Conservation (phyloP, 2,329 filamentous ascomycete species). For the Botrytis galanthina region DNA sequence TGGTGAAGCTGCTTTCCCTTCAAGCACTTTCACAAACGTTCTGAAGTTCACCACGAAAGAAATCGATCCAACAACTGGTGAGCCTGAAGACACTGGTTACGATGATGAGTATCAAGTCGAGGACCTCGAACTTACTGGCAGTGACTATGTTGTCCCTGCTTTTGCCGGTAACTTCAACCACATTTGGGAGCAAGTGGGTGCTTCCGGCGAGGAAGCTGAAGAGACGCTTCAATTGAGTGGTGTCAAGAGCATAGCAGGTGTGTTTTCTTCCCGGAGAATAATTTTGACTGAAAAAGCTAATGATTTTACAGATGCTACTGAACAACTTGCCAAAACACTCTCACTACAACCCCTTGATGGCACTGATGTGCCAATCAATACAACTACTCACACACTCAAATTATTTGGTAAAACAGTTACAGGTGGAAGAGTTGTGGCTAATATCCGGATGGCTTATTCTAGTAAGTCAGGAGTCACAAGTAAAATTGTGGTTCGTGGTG, state of each 20-base stretch:
- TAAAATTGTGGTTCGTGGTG: constrained; percentile 87
- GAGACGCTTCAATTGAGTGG: constrained; percentile 87
- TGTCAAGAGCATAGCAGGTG: constrained; percentile 90
- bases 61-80: constrained; percentile 89
- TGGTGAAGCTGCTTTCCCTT: constrained; percentile 73
- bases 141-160: constrained; percentile 89
- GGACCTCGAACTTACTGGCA: constrained; percentile 84
- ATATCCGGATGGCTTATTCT: constrained; percentile 89
- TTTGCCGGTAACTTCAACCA: constrained; percentile 95
- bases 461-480: constrained; percentile 92
- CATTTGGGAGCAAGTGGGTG: constrained; percentile 90
- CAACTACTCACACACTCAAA: constrained; percentile 91
- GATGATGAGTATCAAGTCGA: constrained; percentile 98
- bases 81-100: constrained; percentile 89
- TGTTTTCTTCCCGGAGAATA: constrained; percentile 5
- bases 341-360: constrained; percentile 93
- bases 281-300: constrained; percentile 32
- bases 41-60: constrained; percentile 98
- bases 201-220: constrained; percentile 82
- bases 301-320: constrained; percentile 70
- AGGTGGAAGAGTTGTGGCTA: constrained; percentile 83
- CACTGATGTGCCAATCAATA: constrained; percentile 84
- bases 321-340: constrained; percentile 80
- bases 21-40: constrained; percentile 82
- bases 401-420: constrained; percentile 92